Conservation (phyloP, 495 filamentous ascomycete genomes). For the Aspergillus diversus region DNA sequence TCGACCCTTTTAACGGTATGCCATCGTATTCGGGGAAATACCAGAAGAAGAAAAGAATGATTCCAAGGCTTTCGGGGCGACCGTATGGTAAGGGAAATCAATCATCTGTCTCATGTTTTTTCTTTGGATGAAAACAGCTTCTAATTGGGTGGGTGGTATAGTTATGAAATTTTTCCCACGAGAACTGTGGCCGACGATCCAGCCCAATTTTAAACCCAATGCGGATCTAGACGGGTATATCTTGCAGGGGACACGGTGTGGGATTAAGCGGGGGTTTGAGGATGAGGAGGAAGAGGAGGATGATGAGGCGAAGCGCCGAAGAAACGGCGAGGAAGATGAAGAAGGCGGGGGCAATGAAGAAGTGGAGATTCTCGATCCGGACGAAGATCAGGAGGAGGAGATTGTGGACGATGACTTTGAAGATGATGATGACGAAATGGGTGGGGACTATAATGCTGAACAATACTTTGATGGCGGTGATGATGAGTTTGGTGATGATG, state of each 20-base stretch:
- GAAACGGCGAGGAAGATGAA: constrained; percentile 41
- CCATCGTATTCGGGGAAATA: constrained; percentile 60
- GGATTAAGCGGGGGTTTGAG: constrained; percentile 48
- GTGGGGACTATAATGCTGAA: constrained; percentile 65
- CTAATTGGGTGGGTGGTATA: constrained; percentile 24
- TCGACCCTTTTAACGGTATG: constrained; percentile 65
- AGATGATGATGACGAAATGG: constrained; percentile 60
- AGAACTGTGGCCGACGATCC: constrained; percentile 56
- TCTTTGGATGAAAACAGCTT: neutral
- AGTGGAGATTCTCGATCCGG: constrained; percentile 41
- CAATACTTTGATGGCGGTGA: constrained; percentile 68
- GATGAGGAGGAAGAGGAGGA: constrained; percentile 52
- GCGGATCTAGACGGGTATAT: constrained; percentile 38
- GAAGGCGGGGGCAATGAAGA: constrained; percentile 38
- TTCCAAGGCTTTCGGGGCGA: constrained; percentile 53
- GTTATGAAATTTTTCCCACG: constrained; percentile 60
- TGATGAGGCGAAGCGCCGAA: constrained; percentile 34
- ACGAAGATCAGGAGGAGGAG: constrained; percentile 56
- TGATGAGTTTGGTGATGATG: constrained; percentile 58
- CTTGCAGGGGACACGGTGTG: constrained; percentile 22
- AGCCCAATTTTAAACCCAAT: constrained; percentile 48
- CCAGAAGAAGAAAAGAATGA: constrained; percentile 53
- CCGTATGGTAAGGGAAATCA: constrained; percentile 48
- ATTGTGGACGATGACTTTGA: constrained; percentile 61
- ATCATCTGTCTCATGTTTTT: neutral